phyloP scores from a whole-genome alignment of 106 monocot genomes.

The Dendrobium chrysotoxum region DNA sequence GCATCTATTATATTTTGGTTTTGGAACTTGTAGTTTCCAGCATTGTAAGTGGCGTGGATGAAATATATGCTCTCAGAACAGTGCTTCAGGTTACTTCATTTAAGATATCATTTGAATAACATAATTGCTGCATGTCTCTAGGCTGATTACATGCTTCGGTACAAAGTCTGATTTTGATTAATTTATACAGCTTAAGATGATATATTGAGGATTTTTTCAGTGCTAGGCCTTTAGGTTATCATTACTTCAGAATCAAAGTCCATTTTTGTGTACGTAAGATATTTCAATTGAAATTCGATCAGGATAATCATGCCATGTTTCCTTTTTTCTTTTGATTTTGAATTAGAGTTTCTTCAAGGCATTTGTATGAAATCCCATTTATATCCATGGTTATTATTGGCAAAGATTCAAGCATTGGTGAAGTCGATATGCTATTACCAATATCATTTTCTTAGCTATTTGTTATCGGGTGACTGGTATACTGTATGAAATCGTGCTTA shows the following conservation, averaged over 20 bases:
- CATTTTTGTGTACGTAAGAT: background rate
- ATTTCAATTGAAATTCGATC: background rate
- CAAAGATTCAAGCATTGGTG: background rate
- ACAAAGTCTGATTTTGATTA: background rate
- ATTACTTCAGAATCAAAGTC: background rate
- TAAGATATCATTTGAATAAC: background rate
- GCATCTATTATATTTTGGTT: background rate
- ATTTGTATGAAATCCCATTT: conserved; percentile 1
- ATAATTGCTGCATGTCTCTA: background rate
- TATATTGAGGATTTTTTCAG: background rate
- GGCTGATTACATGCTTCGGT: background rate
- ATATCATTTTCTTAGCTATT: background rate
- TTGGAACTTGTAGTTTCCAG: background rate
- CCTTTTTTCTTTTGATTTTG: background rate
- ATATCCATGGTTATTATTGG: background rate
- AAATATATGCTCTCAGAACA: background rate
- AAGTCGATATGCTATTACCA: background rate
- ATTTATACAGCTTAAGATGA: background rate
- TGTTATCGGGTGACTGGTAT: background rate
- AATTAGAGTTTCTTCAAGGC: background rate
- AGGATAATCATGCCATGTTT: background rate
- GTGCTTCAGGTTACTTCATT: background rate
- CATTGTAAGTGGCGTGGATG: background rate
- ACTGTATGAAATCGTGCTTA: background rate
- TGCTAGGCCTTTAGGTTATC: background rate